Conservation (phyloP, 495 filamentous ascomycete species). For the Hapsidospora chrysogenum region DNA sequence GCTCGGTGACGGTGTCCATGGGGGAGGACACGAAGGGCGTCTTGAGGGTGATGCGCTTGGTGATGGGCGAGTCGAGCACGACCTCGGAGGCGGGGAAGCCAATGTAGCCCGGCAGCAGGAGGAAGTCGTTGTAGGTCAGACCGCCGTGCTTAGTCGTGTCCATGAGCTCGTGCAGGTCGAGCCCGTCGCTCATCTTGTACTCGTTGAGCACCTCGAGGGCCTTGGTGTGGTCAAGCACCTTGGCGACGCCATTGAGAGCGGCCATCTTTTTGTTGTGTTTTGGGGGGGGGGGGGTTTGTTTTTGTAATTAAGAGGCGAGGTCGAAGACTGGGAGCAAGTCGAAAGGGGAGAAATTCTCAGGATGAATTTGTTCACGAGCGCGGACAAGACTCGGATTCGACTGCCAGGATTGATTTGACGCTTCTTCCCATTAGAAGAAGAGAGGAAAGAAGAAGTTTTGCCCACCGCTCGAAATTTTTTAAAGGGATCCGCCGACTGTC, state of each 20-base stretch:
- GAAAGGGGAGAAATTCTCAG: too few relatives aligned
- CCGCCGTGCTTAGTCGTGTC: slow-evolving; percentile 80
- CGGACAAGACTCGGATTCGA: too few relatives aligned
- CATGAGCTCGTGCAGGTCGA: slow-evolving; percentile 65
- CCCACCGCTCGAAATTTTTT: too few relatives aligned
- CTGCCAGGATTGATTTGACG: slow-evolving; percentile 3
- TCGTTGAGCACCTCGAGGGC: slow-evolving; percentile 67
- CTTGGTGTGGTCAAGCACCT: slow-evolving; percentile 32
- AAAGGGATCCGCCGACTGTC: not conserved
- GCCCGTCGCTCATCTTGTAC: slow-evolving; percentile 63
- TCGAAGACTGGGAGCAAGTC: slow-evolving; percentile 1
- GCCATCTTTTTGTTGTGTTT: slow-evolving; percentile 2
- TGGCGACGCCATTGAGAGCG: slow-evolving; percentile 9
- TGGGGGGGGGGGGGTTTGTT: not conserved
- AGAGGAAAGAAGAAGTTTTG: slow-evolving; percentile 2
- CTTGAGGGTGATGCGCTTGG: slow-evolving; percentile 86
- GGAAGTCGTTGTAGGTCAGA: slow-evolving; percentile 60
- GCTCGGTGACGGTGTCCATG: slow-evolving; percentile 99
- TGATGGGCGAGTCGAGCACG: slow-evolving; percentile 74
- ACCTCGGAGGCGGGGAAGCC: slow-evolving; percentile 85
- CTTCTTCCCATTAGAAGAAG: slow-evolving; percentile 2
- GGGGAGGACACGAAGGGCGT: slow-evolving; percentile 90
- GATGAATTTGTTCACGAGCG: too few relatives aligned
- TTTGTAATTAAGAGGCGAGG: slow-evolving; percentile 3
- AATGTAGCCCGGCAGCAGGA: slow-evolving; percentile 41